These are phyloP conservation scores for Dalbergia oliveri DNA, from an alignment of 306 rosid species.

Conservation along the genomic window DNA sequence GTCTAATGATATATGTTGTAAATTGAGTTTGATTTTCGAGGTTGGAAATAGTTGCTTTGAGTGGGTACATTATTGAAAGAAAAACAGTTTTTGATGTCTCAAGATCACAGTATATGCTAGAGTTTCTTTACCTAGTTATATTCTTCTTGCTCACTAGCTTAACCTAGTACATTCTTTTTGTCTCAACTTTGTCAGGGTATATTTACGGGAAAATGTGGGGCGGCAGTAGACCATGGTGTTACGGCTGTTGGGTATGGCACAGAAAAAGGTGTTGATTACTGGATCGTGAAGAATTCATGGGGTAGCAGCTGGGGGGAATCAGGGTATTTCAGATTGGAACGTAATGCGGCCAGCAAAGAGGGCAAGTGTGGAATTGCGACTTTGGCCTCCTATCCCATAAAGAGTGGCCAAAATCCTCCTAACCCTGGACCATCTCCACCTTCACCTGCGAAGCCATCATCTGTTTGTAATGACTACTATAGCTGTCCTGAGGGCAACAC, in stretches of 20 bases:
- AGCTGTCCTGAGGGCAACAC: conserved; percentile 66
- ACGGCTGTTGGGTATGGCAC: conserved; percentile 84
- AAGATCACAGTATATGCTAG: not conserved
- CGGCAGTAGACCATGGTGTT: conserved; percentile 82
- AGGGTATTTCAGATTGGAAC: conserved; percentile 84
- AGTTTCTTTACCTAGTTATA: not conserved
- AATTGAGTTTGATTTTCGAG: not conserved
- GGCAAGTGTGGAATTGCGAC: conserved; percentile 89
- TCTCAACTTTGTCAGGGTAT: conserved; percentile 64
- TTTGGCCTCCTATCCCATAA: conserved; percentile 78
- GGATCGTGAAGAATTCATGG: conserved; percentile 92
- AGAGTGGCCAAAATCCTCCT: conserved; percentile 76
- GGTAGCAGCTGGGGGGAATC: conserved; percentile 82
- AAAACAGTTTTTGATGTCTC: no score
- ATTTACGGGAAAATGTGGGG: conserved; percentile 80
- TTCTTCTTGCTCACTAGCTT: not conserved
- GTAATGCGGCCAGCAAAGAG: conserved; percentile 49
- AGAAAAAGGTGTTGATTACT: conserved; percentile 74
- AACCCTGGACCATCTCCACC: conserved; percentile 85
- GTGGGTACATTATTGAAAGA: no score
- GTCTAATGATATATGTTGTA: not conserved
- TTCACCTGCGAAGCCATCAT: conserved; percentile 69
- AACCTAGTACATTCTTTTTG: not conserved
- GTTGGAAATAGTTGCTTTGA: no score
- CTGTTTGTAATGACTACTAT: conserved; percentile 63